Evolutionary conservation across 1,284 basidiomycete species (phyloP).

Genomic region (Macrocystidia cucumis): DNA sequence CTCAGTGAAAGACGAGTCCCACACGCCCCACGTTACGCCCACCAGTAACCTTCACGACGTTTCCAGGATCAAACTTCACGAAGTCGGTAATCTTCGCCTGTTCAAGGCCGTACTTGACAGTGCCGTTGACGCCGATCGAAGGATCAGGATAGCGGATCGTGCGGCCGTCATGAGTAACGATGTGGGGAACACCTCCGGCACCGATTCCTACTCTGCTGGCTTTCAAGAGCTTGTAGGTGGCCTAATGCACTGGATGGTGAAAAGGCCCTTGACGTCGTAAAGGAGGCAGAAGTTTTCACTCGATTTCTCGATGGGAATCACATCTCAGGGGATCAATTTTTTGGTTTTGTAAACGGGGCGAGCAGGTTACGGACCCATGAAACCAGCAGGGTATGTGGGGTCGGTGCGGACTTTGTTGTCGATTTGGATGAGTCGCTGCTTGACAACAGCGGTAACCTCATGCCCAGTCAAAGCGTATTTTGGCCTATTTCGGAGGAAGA

Average conservation of each 20-base stretch:
- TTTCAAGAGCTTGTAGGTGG: constrained; percentile 96
- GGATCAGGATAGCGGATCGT: constrained; percentile 99
- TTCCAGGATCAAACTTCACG: constrained; percentile 96
- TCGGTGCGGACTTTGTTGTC: constrained; percentile 99
- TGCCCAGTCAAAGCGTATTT: constrained; percentile 97
- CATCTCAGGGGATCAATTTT: constrained; percentile 49
- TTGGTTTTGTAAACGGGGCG: not conserved
- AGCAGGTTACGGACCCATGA: constrained; percentile 74
- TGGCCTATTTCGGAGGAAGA: constrained; percentile 98
- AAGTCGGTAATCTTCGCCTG: constrained; percentile 93
- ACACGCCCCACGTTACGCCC: constrained; percentile 99
- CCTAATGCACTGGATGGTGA: constrained; percentile 99
- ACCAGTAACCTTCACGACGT: constrained; percentile 97
- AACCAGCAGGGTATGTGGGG: constrained; percentile 93
- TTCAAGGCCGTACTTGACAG: constrained; percentile 94
- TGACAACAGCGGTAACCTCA: constrained; percentile 93
- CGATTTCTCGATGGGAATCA: constrained; percentile 95
- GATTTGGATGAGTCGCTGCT: constrained; percentile 97
- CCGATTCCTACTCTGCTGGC: constrained; percentile 91
- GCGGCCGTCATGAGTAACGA: constrained; percentile 98
- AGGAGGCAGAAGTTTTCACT: constrained; percentile 99
- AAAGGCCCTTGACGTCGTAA: constrained; percentile 99
- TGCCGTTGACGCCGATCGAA: constrained; percentile 93
- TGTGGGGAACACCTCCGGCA: constrained; percentile 89
- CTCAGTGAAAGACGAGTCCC: constrained; percentile 92